Percentiles rank a stretch among this genome's conserved stretches.
Conservation (phyloP, 768 basidiomycete species). For the Suillus subaureus region DNA sequence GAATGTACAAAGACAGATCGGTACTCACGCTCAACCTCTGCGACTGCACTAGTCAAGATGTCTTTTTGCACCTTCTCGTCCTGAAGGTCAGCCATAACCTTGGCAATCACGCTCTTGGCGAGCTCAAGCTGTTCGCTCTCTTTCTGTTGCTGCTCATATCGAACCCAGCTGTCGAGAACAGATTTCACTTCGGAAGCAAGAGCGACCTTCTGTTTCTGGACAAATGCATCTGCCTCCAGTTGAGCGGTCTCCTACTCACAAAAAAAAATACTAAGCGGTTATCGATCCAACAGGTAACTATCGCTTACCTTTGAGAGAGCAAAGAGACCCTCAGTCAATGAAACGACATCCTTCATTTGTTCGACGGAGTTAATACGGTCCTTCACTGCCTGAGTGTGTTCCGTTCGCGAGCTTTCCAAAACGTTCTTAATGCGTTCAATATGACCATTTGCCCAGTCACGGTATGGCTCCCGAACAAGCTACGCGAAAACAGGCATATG, state of each 20-base stretch:
- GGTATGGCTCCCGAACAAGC: conserved; percentile 85
- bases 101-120: conserved; percentile 83
- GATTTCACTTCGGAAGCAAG: conserved; percentile 89
- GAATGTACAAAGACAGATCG: not conserved
- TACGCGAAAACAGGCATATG: conserved; percentile 33
- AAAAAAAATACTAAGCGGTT: not conserved
- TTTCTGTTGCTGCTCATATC: conserved; percentile 95
- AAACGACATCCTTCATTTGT: conserved; percentile 95
- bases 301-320: conserved; percentile 80
- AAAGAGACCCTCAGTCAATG: conserved; percentile 89
- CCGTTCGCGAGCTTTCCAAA: conserved; percentile 77
- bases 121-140: conserved; percentile 95
- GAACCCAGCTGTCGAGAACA: conserved; percentile 97
- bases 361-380: conserved; percentile 90
- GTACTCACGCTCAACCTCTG: conserved; percentile 90
- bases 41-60: conserved; percentile 74
- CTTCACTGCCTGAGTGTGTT: conserved; percentile 93
- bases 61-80: conserved; percentile 92
- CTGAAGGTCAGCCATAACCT: conserved; percentile 78
- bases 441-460: conserved; percentile 88
- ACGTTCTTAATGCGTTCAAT: conserved; percentile 82
- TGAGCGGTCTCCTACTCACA: conserved; percentile 79
- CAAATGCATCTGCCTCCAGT: conserved; percentile 88
- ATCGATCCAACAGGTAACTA: not conserved
- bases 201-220: conserved; percentile 85